Conservation (phyloP, 2,329 filamentous ascomycete genomes). For the Drechslerella dactyloides region DNA sequence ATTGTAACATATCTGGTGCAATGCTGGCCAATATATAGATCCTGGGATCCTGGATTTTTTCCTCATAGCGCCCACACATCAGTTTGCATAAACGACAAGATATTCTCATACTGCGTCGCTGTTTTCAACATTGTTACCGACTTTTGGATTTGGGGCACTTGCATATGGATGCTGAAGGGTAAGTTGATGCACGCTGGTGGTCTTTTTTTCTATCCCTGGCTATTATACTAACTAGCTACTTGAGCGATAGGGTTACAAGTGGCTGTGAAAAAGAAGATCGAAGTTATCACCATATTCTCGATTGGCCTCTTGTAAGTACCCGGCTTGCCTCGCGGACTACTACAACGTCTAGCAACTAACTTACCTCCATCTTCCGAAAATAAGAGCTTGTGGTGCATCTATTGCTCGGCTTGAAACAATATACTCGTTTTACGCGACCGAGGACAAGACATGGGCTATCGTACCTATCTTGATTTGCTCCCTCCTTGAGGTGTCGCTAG, state of each 20-base stretch:
- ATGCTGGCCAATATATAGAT: constrained; percentile 57
- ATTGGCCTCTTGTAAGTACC: constrained; percentile 30
- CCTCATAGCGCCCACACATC: constrained; percentile 18
- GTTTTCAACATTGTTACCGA: constrained; percentile 46
- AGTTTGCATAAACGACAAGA: constrained; percentile 21
- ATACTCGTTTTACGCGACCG: constrained; percentile 18
- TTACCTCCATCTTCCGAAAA: no score
- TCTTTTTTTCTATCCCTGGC: not conserved
- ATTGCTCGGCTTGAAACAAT: constrained; percentile 36
- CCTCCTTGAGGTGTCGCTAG: constrained; percentile 21
- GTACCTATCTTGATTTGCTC: constrained; percentile 45
- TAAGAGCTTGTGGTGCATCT: constrained; percentile 36
- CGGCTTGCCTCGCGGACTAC: not conserved
- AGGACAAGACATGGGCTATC: constrained; percentile 41
- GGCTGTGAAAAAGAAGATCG: constrained; percentile 25
- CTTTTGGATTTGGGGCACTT: constrained; percentile 44
- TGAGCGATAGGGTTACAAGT: constrained; percentile 30
- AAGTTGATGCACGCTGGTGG: not conserved
- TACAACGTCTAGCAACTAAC: no score
- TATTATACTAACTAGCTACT: no score
- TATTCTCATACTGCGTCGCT: constrained; percentile 25
- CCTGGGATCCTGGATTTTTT: constrained; percentile 55
- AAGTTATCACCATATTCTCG: constrained; percentile 39
- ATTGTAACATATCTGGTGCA: constrained; percentile 55
- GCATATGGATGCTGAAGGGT: constrained; percentile 37